These are phyloP conservation scores for Mycena amicta DNA, from an alignment of 768 basidiomycete species.

Conservation along the genomic window DNA sequence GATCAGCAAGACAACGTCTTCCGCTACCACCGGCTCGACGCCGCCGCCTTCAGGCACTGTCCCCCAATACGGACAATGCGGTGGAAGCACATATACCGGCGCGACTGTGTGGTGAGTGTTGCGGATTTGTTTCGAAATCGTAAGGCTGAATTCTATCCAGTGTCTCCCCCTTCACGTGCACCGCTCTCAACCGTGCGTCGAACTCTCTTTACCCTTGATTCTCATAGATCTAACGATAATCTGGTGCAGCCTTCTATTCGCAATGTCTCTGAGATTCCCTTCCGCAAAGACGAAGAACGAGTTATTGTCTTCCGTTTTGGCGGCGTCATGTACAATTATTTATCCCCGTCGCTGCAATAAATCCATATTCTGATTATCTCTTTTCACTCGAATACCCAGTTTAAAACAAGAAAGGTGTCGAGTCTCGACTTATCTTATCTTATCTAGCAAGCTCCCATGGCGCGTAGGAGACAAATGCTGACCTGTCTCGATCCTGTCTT, in stretches of 20 bases:
- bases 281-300: too few species aligned
- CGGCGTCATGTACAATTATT: too few species aligned
- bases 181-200: constrained; percentile 35
- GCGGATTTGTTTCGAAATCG: neutral
- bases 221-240: neutral
- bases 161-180: constrained; percentile 40
- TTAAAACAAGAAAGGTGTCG: too few species aligned
- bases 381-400: too few species aligned
- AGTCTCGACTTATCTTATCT: too few species aligned
- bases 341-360: too few species aligned
- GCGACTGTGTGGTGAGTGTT: constrained; percentile 42
- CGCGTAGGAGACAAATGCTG: too few species aligned
- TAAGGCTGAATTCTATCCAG: constrained; percentile 20
- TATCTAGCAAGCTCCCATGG: too few species aligned
- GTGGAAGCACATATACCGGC: constrained; percentile 43
- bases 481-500: too few species aligned
- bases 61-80: constrained; percentile 45
- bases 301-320: too few species aligned
- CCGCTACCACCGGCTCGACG: constrained; percentile 13
- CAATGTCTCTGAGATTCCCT: constrained; percentile 32
- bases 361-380: too few species aligned
- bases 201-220: neutral
- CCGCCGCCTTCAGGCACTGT: constrained; percentile 31
- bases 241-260: constrained; percentile 35
- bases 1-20: constrained; percentile 15